These are phyloP conservation scores for Zymoseptoria pseudotritici DNA, from an alignment of 2,329 filamentous ascomycete species.

Conservation along the genomic window DNA sequence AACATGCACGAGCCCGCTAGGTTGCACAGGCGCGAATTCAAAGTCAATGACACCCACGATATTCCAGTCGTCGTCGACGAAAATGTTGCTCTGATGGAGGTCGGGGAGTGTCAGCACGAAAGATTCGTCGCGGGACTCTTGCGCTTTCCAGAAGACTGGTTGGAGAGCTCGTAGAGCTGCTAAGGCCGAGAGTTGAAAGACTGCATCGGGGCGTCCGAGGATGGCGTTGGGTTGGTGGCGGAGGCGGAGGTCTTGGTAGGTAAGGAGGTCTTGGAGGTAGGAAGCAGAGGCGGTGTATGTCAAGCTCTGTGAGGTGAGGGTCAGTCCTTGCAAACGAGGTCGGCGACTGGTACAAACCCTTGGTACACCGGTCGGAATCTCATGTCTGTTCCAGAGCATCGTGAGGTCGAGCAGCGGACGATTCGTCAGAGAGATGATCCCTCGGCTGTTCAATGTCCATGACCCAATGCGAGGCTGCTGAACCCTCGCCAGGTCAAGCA, in stretches of 20 bases:
- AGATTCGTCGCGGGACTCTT: neutral
- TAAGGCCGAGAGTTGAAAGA: conserved; percentile 9
- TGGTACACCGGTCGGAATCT: conserved; percentile 7
- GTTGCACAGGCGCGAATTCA: conserved; percentile 29
- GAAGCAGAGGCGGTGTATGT: conserved; percentile 9
- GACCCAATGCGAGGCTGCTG: conserved; percentile 17
- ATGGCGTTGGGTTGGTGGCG: conserved; percentile 13
- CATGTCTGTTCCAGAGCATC: conserved; percentile 4
- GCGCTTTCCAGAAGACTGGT: neutral
- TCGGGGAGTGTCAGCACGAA: conserved; percentile 30
- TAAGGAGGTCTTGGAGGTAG: conserved; percentile 7
- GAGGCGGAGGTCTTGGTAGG: conserved; percentile 10
- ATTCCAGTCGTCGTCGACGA: conserved; percentile 31
- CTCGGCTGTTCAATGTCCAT: conserved; percentile 13
- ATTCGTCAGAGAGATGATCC: conserved; percentile 14
- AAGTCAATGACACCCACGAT: conserved; percentile 31
- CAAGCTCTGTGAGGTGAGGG: conserved; percentile 1
- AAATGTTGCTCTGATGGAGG: conserved; percentile 35
- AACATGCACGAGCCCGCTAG: conserved; percentile 23
- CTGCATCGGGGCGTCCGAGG: conserved; percentile 6
- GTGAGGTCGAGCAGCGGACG: conserved; percentile 10
- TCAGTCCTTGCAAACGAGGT: neutral
- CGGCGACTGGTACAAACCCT: conserved; percentile 1
- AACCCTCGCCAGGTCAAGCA: conserved; percentile 12
- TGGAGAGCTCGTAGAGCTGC: conserved; percentile 2